Evolutionary conservation across 768 basidiomycete species (phyloP).

Genomic region (Sporobolomyces pararoseus): DNA sequence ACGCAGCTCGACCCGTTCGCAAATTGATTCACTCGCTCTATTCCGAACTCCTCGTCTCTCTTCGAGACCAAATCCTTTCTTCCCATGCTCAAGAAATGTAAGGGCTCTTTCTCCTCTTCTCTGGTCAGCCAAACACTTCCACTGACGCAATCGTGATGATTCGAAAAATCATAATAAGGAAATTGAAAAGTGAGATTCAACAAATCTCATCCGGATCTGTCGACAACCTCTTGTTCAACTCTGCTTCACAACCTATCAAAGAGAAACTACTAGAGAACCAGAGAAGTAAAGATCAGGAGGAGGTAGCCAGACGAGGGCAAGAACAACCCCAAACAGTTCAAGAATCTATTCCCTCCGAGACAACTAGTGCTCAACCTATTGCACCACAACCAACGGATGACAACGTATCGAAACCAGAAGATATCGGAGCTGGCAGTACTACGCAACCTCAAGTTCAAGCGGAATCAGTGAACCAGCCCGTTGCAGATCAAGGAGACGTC

Average conservation of each 20-base stretch:
- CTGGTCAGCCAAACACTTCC: too few species aligned
- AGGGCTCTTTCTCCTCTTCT: neutral
- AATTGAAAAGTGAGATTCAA: neutral
- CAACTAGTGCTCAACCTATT: neutral
- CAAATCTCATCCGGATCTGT: neutral
- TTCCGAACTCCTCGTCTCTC: conserved; percentile 10
- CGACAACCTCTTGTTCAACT: neutral
- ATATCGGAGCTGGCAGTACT: neutral
- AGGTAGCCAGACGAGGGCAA: too few species aligned
- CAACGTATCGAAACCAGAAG: neutral
- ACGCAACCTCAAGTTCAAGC: too few species aligned
- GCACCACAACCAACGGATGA: neutral
- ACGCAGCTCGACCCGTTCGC: conserved; percentile 25
- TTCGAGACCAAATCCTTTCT: neutral
- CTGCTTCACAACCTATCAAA: too few species aligned
- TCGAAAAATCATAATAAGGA: neutral
- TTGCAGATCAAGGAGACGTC: too few species aligned
- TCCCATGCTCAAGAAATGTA: conserved; percentile 8
- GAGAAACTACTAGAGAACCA: too few species aligned
- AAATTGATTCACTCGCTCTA: conserved; percentile 35
- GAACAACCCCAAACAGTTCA: too few species aligned
- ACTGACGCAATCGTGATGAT: neutral
- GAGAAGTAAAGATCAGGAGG: too few species aligned
- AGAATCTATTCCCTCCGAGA: too few species aligned
- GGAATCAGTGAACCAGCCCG: neutral